Evolutionary conservation across 768 basidiomycete species (phyloP).

Genomic region (Xerocomellus amylosporus): DNA sequence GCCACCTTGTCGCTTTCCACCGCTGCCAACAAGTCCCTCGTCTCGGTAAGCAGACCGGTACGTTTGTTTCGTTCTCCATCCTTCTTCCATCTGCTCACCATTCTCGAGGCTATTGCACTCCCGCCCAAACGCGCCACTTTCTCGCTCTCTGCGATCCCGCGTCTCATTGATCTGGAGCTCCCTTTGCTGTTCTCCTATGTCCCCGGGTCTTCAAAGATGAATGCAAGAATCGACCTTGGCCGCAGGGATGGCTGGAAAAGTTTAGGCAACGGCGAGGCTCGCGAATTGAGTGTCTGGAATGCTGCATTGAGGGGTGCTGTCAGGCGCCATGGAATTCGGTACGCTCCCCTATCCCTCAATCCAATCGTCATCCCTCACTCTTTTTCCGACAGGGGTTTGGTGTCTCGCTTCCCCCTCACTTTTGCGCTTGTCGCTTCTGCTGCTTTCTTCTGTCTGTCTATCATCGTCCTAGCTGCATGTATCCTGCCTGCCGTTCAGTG

Average conservation of each 20-base stretch:
- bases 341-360: slow-evolving; percentile 18
- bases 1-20: slow-evolving; percentile 58
- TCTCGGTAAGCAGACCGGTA: slow-evolving; percentile 62
- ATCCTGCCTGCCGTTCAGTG: slow-evolving; percentile 46
- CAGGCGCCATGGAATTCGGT: slow-evolving; percentile 71
- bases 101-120: slow-evolving; percentile 57
- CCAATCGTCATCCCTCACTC: background rate
- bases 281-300: slow-evolving; percentile 66
- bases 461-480: slow-evolving; percentile 47
- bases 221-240: slow-evolving; percentile 69
- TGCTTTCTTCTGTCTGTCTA: slow-evolving; percentile 47
- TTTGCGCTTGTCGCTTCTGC: slow-evolving; percentile 47
- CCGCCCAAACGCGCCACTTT: slow-evolving; percentile 32
- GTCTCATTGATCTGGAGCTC: slow-evolving; percentile 47
- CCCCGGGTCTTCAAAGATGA: slow-evolving; percentile 44
- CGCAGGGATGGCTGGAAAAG: slow-evolving; percentile 71
- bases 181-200: slow-evolving; percentile 57
- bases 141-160: slow-evolving; percentile 39
- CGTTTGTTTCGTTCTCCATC: slow-evolving; percentile 25
- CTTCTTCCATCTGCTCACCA: slow-evolving; percentile 8
- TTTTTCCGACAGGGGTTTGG: slow-evolving; percentile 50
- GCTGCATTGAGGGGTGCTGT: slow-evolving; percentile 62
- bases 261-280: slow-evolving; percentile 65
- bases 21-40: slow-evolving; percentile 60
- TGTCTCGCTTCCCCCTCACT: slow-evolving; percentile 64